Conservation (phyloP, 2,329 filamentous ascomycete genomes). For the Calonectria hongkongensis region DNA sequence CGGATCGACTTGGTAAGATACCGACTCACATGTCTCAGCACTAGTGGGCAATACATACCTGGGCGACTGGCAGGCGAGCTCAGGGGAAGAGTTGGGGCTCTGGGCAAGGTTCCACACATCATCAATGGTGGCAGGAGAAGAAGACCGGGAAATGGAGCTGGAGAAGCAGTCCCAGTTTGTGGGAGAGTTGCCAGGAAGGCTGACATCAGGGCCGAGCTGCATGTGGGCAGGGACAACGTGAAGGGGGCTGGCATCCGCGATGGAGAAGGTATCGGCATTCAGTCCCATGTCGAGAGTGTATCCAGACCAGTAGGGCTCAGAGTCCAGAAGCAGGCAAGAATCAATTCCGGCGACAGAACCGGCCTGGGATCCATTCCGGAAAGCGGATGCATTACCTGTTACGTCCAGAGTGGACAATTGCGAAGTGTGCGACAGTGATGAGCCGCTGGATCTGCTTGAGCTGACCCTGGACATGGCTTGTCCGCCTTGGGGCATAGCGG, state of each 20-base stretch:
- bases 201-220: conserved; percentile 71
- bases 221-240: conserved; percentile 76
- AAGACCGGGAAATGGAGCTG: conserved; percentile 71
- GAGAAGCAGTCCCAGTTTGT: conserved; percentile 72
- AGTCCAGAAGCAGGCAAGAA: conserved; percentile 71
- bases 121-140: conserved; percentile 70
- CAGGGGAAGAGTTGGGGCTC: conserved; percentile 68
- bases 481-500: conserved; percentile 57
- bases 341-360: conserved; percentile 68
- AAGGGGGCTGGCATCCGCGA: conserved; percentile 66
- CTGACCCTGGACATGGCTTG: conserved; percentile 64
- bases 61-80: conserved; percentile 70
- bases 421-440: conserved; percentile 70
- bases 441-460: conserved; percentile 63
- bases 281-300: conserved; percentile 68
- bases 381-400: conserved; percentile 69
- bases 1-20: conserved; percentile 50
- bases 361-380: conserved; percentile 63
- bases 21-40: conserved; percentile 30
- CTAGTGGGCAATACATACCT: conserved; percentile 66
- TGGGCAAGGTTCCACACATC: conserved; percentile 66
- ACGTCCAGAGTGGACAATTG: conserved; percentile 72
- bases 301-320: conserved; percentile 70
- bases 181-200: conserved; percentile 70
- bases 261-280: conserved; percentile 64